Evolutionary conservation across 225 moss, liverwort and hornwort genomes (phyloP).

Genomic region (Physcomitrium patens): DNA sequence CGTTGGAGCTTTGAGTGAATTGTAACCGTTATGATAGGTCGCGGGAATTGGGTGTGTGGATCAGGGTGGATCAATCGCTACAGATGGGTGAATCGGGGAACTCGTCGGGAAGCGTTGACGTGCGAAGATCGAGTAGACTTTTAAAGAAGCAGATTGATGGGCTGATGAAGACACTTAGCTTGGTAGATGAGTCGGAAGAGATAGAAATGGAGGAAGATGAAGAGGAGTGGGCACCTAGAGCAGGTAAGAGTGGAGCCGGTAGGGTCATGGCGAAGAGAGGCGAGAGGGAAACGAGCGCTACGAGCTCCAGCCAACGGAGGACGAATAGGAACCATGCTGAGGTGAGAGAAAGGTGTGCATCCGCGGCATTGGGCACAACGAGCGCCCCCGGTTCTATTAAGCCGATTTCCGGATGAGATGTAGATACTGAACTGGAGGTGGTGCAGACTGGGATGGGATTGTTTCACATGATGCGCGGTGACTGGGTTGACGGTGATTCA

Average conservation of each 20-base stretch:
- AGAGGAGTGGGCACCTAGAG: slow-evolving; percentile 23
- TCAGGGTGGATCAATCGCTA: slow-evolving; percentile 3
- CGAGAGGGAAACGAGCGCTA: background rate
- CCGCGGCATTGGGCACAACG: background rate
- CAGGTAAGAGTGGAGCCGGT: background rate
- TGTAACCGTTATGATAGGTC: background rate
- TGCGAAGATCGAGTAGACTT: slow-evolving; percentile 5
- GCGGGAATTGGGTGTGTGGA: slow-evolving; percentile 1
- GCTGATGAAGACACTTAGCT: slow-evolving; percentile 21
- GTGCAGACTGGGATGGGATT: background rate
- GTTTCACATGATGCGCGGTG: background rate
- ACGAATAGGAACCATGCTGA: background rate
- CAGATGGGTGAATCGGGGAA: slow-evolving; percentile 23
- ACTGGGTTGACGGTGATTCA: background rate
- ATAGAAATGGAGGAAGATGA: slow-evolving; percentile 26
- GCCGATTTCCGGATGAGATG: background rate
- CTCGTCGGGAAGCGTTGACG: background rate
- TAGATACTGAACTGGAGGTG: background rate
- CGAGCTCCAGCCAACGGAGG: background rate
- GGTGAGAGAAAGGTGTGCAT: background rate
- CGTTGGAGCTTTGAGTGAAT: background rate
- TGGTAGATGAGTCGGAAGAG: slow-evolving; percentile 24
- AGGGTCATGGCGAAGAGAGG: background rate
- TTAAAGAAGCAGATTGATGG: slow-evolving; percentile 4
- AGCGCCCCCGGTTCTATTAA: slow-evolving; percentile 13